Evolutionary conservation across 2,329 filamentous ascomycete genomes (phyloP).

Genomic region (Pseudogymnoascus sp.): DNA sequence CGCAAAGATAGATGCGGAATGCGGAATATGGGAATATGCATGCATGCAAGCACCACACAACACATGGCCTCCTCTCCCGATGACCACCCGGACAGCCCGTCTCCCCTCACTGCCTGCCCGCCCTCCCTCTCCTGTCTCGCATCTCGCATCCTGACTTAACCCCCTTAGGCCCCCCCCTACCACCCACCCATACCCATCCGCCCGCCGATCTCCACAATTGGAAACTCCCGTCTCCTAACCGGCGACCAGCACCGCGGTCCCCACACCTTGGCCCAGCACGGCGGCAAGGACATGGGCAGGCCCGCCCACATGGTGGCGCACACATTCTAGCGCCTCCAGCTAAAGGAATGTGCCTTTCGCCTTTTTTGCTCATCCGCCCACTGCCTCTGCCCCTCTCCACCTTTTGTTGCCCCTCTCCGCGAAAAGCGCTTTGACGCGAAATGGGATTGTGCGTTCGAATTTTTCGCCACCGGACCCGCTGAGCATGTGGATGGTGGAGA

Average conservation of each 20-base stretch:
- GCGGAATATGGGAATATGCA: background rate
- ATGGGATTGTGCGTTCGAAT: background rate
- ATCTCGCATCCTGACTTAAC: background rate
- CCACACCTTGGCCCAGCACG: background rate
- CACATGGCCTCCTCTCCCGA: background rate
- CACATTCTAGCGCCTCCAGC: background rate
- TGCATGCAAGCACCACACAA: background rate
- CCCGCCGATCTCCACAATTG: conserved; percentile 3
- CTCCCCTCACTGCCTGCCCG: background rate
- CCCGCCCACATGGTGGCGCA: background rate
- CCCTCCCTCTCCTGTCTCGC: background rate
- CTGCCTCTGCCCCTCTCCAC: background rate
- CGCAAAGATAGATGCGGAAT: background rate
- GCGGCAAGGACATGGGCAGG: background rate
- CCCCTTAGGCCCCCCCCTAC: background rate
- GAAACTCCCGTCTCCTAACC: conserved; percentile 6
- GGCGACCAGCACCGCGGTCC: background rate
- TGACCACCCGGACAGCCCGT: background rate
- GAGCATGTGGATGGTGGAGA: background rate
- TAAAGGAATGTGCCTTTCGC: background rate
- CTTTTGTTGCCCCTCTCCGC: background rate
- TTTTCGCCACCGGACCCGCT: background rate
- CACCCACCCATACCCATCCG: background rate
- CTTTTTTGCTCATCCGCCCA: background rate
- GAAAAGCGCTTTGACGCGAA: background rate